These are phyloP conservation scores for Effrenium voratum DNA, from an alignment of 73 alveolate species.

Conservation along the genomic window DNA sequence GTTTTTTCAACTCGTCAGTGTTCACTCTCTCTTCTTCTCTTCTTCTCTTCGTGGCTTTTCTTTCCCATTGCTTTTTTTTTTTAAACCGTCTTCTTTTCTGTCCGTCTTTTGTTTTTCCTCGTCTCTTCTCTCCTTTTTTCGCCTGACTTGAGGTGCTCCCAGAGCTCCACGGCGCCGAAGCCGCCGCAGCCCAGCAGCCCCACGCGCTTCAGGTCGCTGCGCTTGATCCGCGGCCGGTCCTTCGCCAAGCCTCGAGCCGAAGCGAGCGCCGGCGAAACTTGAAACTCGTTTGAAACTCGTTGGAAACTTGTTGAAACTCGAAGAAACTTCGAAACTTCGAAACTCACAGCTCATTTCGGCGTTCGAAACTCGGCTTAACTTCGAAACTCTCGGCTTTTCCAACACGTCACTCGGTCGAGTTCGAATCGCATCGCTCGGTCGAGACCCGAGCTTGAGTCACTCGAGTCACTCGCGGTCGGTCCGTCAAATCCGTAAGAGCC, in stretches of 20 bases:
- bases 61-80: not conserved
- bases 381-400: no score
- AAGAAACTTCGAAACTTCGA: no score
- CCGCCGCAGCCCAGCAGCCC: constrained; percentile 93
- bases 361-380: no score
- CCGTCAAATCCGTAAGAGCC: no score
- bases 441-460: no score
- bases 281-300: no score
- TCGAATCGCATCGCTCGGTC: no score
- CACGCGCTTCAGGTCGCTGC: constrained; percentile 83
- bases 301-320: no score
- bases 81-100: not conserved
- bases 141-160: constrained; percentile 85
- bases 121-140: no score
- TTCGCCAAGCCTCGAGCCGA: constrained; percentile 23
- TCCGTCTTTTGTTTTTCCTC: not conserved
- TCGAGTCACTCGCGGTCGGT: no score
- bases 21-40: not conserved
- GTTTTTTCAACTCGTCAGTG: not conserved
- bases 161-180: constrained; percentile 90
- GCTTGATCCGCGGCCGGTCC: constrained; percentile 56
- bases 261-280: not conserved
- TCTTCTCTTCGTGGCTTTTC: not conserved
- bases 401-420: no score
- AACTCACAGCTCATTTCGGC: no score